Evolutionary conservation across 768 basidiomycete species (phyloP).

Genomic region (Phallus indusiatus): DNA sequence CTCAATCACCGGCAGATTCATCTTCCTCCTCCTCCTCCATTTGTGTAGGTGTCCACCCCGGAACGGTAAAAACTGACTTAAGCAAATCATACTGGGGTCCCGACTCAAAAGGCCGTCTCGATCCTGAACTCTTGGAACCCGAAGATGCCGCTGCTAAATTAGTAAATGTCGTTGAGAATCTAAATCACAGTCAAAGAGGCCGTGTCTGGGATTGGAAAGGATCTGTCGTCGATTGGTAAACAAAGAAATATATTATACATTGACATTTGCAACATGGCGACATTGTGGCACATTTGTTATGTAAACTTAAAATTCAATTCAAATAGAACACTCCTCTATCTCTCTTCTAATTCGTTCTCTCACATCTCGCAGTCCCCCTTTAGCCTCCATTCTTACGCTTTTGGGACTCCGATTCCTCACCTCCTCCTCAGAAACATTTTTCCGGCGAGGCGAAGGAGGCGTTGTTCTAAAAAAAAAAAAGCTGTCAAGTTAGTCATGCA

Average conservation of each 20-base stretch:
- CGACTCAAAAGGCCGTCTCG: constrained; percentile 22
- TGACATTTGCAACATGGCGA: background rate
- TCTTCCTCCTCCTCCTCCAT: constrained; percentile 28
- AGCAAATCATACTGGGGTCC: constrained; percentile 45
- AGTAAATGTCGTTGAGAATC: constrained; percentile 32
- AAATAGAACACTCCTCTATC: constrained; percentile 34
- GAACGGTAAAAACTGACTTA: constrained; percentile 51
- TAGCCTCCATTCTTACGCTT: constrained; percentile 55
- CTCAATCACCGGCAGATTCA: constrained; percentile 37
- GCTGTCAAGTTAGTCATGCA: too few species aligned
- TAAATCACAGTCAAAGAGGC: constrained; percentile 35
- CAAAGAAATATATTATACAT: too few species aligned
- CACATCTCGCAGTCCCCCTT: constrained; percentile 66
- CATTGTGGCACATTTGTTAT: background rate
- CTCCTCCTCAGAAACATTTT: constrained; percentile 50
- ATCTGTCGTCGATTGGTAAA: constrained; percentile 29
- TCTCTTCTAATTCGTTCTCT: constrained; percentile 74
- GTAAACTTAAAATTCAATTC: background rate
- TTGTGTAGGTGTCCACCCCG: constrained; percentile 48
- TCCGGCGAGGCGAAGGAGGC: constrained; percentile 22
- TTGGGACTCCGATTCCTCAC: constrained; percentile 62
- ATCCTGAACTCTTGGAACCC: constrained; percentile 33
- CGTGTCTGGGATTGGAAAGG: constrained; percentile 52
- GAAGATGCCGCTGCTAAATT: constrained; percentile 39
- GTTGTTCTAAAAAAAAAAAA: background rate